Base-by-base conservation (phyloP, 331 rosid genomes). In the Cydonia oblonga region DNA sequence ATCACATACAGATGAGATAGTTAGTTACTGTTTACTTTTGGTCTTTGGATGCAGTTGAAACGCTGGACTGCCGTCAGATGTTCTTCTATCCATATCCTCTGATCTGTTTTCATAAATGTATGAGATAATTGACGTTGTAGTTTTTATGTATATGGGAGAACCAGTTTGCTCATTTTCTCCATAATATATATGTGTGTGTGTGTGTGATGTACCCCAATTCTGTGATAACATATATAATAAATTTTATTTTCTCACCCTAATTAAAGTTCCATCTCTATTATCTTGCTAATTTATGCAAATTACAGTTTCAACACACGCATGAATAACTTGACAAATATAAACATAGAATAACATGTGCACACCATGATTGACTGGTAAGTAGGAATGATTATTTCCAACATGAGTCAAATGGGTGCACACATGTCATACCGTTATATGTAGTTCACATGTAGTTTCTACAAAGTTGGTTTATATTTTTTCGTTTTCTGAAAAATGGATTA, bases 11-110 rank as follows among this genome's bases (percentile, higher is more conserved):
- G 22, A 18, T 3, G 56, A 18, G 56, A 18, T 49, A 46, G 25
- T 5, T 6, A 24, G 19, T 57, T 6, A 24, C 42, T 24, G 10
- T 25, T 53, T 9, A 15, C 23, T 6, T 33, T 59, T 6, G 16
- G 24, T 67, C 69, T 54, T 63, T 60, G 77, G 60, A 51, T 68
- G 78, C 75, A 79, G 82, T 74, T 79, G 82, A 79, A 38, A 26
- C n/a, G 52, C 54, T 20, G 10, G 40, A 60, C 64, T 63, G 62
- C 53, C 11, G 44, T 16, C 42, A 52, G 75, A 72, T 49, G 25
- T 66, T 72, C 22, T 9, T 40, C n/a, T 14, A 59, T 59, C 61
- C 2, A 25, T 9, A 32, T 46, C 61, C 3, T 46, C 11, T 52
- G 42, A 26, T 58, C 57, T 66, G 64, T 22, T 11, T 10, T 40